Base-by-base conservation (phyloP, 2,329 filamentous ascomycete genomes). In the Coniochaeta prunicola region DNA sequence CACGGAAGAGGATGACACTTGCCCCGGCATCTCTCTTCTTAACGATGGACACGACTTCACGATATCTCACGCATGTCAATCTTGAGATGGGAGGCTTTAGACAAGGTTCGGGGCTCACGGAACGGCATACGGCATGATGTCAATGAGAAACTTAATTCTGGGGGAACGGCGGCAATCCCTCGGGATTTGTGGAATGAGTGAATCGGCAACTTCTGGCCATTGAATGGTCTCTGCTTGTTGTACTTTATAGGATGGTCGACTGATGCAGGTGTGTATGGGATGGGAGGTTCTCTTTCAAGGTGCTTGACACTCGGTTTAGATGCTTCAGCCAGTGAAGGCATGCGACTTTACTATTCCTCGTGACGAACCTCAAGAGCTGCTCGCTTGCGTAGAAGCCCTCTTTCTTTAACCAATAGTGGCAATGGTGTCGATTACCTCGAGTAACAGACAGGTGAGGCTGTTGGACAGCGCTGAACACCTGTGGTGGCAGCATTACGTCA, bases 11-110 rank as follows among this genome's bases (percentile, higher is more conserved):
- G 6, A 17, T 21, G 7, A 50, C 26, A 28, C 17, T 6, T 4
- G 21, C 26, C 24, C 45, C 45, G 7, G 17, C 7, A 15, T 7
- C 13, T 9, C 53, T 40, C 53, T 56, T 56, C 33, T 56, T 40
- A 15, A 50, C 19, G 34, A 40, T 56, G 34, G 53, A 56, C 33
- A 56, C 53, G 33, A 56, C 17, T 19, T 56, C 36, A 56, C 53
- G 53, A 56, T 24, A 24, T 21, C n/a, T n/a, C 36, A 56, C 53
- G 36, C 53, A 38, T 56, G 53, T 38, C 19, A 10, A 40, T 26
- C 53, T 38, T n/a, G 31, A 56, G 45, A 50, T 17, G 45, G 45
- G 40, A 9, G n/a, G 21, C 10, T 3, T n/a, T 15, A 30, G 5
- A 10, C 13, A 30, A 50, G 7, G 1, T n/a, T 12, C 8, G 45